Evolutionary conservation across 768 basidiomycete genomes (phyloP).

Genomic region (Suillus spraguei): DNA sequence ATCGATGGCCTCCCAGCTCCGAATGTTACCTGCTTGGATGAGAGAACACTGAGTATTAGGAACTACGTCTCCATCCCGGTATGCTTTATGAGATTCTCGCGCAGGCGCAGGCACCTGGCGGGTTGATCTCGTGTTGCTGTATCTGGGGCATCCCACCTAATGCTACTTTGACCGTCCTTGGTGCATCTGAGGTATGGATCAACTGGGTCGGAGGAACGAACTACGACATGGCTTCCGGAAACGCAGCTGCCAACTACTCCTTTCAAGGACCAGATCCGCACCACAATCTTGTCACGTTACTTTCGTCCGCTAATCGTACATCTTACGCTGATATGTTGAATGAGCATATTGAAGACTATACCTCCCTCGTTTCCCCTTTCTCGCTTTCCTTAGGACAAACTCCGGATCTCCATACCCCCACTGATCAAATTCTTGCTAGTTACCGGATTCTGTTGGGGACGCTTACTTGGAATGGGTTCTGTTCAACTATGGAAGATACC

Average conservation of each 20-base stretch:
- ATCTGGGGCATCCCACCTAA: slow-evolving; percentile 38
- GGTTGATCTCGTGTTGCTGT: slow-evolving; percentile 35
- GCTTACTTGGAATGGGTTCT: slow-evolving; percentile 72
- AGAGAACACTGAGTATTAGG: slow-evolving; percentile 55
- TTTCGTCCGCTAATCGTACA: slow-evolving; percentile 32
- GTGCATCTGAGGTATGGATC: slow-evolving; percentile 59
- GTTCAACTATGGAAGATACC: slow-evolving; percentile 74
- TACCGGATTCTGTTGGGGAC: slow-evolving; percentile 60
- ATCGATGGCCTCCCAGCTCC: slow-evolving; percentile 55
- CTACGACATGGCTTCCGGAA: slow-evolving; percentile 64
- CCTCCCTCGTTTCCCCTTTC: slow-evolving; percentile 48
- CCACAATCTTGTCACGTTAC: slow-evolving; percentile 38
- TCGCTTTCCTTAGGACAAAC: slow-evolving; percentile 60
- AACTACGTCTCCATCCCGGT: slow-evolving; percentile 51
- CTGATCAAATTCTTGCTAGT: slow-evolving; percentile 53
- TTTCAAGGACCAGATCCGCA: slow-evolving; percentile 70
- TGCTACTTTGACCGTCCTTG: slow-evolving; percentile 48
- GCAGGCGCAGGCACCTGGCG: slow-evolving; percentile 41
- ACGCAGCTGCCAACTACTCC: slow-evolving; percentile 54
- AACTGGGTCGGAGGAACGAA: slow-evolving; percentile 78
- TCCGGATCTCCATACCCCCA: slow-evolving; percentile 53
- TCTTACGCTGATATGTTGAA: slow-evolving; percentile 44
- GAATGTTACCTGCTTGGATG: slow-evolving; percentile 61
- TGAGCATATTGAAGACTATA: slow-evolving; percentile 55
- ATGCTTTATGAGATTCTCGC: slow-evolving; percentile 73